Percentiles rank a stretch among this genome's conserved stretches.
Conservation (phyloP, 306 rosid genomes). For the Trifolium repens region DNA sequence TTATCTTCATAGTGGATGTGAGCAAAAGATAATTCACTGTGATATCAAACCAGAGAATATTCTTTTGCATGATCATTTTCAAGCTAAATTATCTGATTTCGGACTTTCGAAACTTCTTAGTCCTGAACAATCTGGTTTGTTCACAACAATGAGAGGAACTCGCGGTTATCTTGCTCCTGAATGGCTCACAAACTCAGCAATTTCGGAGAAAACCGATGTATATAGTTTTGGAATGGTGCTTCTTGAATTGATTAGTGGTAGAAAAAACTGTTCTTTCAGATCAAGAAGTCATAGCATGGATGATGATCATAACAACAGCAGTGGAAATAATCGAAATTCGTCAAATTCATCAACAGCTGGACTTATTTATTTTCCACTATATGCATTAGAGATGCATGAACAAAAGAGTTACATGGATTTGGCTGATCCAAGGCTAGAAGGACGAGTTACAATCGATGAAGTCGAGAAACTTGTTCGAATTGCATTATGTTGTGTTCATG, state of each 20-base stretch:
- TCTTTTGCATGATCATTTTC: slow-evolving; percentile 75
- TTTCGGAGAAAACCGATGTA: slow-evolving; percentile 87
- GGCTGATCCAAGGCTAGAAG: slow-evolving; percentile 74
- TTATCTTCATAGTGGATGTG: slow-evolving; percentile 83
- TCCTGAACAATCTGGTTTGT: slow-evolving; percentile 80
- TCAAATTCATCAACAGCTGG: slow-evolving; percentile 58
- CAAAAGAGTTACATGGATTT: slow-evolving; percentile 74
- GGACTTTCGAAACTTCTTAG: slow-evolving; percentile 88
- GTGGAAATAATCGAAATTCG: slow-evolving; percentile 54
- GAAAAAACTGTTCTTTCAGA: slow-evolving; percentile 65
- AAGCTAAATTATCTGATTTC: slow-evolving; percentile 87
- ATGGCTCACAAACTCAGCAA: slow-evolving; percentile 90
- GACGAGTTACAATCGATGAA: slow-evolving; percentile 66
- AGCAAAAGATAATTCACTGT: slow-evolving; percentile 83
- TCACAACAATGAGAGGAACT: slow-evolving; percentile 96
- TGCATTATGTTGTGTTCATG: slow-evolving; percentile 88
- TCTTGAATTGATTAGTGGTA: slow-evolving; percentile 83
- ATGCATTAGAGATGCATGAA: slow-evolving; percentile 91
- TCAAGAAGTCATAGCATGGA: slow-evolving; percentile 71
- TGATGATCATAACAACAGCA: slow-evolving; percentile 50
- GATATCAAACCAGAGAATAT: slow-evolving; percentile 95
- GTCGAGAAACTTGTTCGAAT: slow-evolving; percentile 74
- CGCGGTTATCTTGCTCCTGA: slow-evolving; percentile 96
- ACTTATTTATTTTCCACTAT: slow-evolving; percentile 74
- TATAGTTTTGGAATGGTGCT: slow-evolving; percentile 94